A percentile compares a stretch with the other conserved stretches of the same genome.
Evolutionary conservation across 805 yeast species (phyloP).

Genomic region (Saccharomycopsis javanensis): DNA sequence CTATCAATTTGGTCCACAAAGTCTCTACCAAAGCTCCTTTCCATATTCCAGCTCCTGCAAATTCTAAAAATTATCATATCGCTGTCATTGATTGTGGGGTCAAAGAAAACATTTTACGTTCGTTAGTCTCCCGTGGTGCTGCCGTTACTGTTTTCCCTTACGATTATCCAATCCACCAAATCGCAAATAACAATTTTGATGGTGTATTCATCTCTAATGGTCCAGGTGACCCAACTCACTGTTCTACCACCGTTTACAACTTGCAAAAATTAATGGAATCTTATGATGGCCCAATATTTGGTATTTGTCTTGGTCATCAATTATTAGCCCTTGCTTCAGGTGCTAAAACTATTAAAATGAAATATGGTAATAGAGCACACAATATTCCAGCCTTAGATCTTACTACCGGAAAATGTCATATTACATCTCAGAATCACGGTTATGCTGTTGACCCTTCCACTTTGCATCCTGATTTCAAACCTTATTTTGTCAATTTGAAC

Average conservation of each 20-base stretch:
- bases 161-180: slow-evolving; percentile 84
- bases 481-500: slow-evolving; percentile 85
- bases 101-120: slow-evolving; percentile 92
- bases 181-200: slow-evolving; percentile 82
- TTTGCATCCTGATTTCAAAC: slow-evolving; percentile 67
- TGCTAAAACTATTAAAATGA: slow-evolving; percentile 84
- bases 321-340: slow-evolving; percentile 91
- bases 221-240: slow-evolving; percentile 96
- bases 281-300: slow-evolving; percentile 79
- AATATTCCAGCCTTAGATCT: slow-evolving; percentile 93
- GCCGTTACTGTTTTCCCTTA: slow-evolving; percentile 94
- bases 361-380: slow-evolving; percentile 98
- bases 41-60: slow-evolving; percentile 58
- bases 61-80: slow-evolving; percentile 54
- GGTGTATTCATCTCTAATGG: slow-evolving; percentile 94
- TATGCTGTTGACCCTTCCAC: slow-evolving; percentile 87
- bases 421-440: slow-evolving; percentile 98
- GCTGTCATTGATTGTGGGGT: slow-evolving; percentile 98
- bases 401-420: slow-evolving; percentile 87
- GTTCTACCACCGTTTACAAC: slow-evolving; percentile 66
- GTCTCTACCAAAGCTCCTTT: slow-evolving; percentile 95
- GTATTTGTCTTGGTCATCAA: slow-evolving; percentile 97
- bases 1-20: slow-evolving; percentile 80
- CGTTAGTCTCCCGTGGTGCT: slow-evolving; percentile 90
- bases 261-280: slow-evolving; percentile 61